These are phyloP conservation scores for Mangifera indica DNA, from an alignment of 345 rosid genomes.

Conservation along the genomic window DNA sequence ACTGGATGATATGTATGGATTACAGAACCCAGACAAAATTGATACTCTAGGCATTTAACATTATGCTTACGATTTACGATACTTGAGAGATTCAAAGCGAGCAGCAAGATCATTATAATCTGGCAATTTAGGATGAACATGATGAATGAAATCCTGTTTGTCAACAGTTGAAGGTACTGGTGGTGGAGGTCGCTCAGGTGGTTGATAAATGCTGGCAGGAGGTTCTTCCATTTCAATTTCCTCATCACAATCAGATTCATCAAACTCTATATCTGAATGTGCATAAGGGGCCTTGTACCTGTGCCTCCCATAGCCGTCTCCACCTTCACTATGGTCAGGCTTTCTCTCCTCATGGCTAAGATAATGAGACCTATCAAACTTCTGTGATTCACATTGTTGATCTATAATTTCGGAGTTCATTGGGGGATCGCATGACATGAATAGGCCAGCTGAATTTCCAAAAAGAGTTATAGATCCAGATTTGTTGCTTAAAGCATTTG, in stretches of 20 bases:
- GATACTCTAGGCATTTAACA: no score
- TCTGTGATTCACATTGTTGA: constrained; percentile 28
- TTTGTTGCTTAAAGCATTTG: constrained; percentile 20
- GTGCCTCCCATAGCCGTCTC: constrained; percentile 40
- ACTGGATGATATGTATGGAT: no score
- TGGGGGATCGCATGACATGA: constrained; percentile 15
- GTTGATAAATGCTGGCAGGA: constrained; percentile 27
- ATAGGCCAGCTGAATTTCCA: constrained; percentile 6
- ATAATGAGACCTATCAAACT: constrained; percentile 32
- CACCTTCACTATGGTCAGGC: constrained; percentile 21
- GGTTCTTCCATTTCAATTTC: constrained; percentile 55
- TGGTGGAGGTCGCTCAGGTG: constrained; percentile 59
- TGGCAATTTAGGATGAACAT: constrained; percentile 79
- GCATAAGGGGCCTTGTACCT: constrained; percentile 39
- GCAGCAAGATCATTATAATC: constrained; percentile 81
- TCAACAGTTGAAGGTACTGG: constrained; percentile 41
- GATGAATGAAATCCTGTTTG: constrained; percentile 35
- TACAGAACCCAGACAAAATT: no score
- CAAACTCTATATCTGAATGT: constrained; percentile 58
- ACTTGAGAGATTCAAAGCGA: constrained; percentile 75
- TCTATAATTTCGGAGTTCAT: constrained; percentile 18
- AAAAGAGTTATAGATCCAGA: constrained; percentile 13
- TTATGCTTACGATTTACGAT: constrained; percentile 47
- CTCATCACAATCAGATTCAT: constrained; percentile 80
- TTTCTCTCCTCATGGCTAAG: constrained; percentile 21